Evolutionary conservation across 2,329 filamentous ascomycete genomes (phyloP), one percentile per base, ranked within the genome.

Genomic region (Diaporthe helianthi): DNA sequence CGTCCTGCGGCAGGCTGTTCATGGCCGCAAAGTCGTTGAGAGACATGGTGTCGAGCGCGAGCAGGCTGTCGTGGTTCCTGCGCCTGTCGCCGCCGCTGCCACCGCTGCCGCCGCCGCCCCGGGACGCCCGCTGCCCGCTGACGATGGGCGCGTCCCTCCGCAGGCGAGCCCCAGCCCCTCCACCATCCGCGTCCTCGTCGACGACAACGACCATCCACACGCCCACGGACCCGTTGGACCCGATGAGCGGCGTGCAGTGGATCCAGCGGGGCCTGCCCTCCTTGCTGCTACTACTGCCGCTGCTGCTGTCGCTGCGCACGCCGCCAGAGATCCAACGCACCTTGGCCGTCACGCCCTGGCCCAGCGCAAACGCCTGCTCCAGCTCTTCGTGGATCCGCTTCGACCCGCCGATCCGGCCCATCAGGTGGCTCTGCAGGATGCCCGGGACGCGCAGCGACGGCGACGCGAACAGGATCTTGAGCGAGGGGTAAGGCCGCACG

Each of bases 161-260:
- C 29, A 44, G 31, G 29, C 58, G 41, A 17, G 24, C 15, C 22
- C 52, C 38, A 12, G 38, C 29, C 31, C 17, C 19, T 8, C 19
- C 6, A 41, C 22, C 46, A 9, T 63, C 53, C 3, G 24, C 31
- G 9, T 92, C 89, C 65, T 89, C 89, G 71, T 93, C 90, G 4
- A 93, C 87, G 17, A 94, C 83, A 0, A 93, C 85, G 7, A 93
- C 84, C 89, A 94, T 92, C 92, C 92, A 94, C 0, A 93, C 91
- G 19, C 92, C 92, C 0, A 94, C 87, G 4, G 86, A 82, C 1
- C 90, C 89, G 72, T 89, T 89, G 51, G 84, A 84, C 3, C 90
- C 91, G 4, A 92, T 79, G 4, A 94, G 80, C 3, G 92, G 92
- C 26, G 92, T 94, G 75, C 90, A 92, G 77, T 94, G 92, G 49